Evolutionary conservation across 2,329 filamentous ascomycete species (phyloP), one percentile per base, ranked within the genome.

Genomic region (Fusarium sp.): DNA sequence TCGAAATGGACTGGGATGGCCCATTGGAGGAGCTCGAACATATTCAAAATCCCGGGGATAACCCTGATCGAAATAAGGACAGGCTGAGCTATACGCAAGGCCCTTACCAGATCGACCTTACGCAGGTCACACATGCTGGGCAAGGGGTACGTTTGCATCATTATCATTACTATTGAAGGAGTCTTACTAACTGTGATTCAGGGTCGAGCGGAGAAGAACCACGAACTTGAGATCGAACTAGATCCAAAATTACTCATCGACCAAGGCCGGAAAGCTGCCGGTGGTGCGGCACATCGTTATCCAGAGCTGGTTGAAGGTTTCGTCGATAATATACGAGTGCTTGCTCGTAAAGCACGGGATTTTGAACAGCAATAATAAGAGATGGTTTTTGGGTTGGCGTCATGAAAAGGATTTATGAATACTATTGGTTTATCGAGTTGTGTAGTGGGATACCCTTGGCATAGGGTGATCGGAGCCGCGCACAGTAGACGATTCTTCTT

Each of bases 51-150:
- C 80, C 72, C 69, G 79, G 58, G 71, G 84, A 76, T 75, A 82
- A 75, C 28, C 82, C 86, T 9, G 90, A 93, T 74, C 89, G 94
- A 9, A 90, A 89, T 73, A 99, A 99, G 80, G 94, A 99, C 79
- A 89, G 96, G 20, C 84, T 99, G 77, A 97, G 93, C 77, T 99
- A 99, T 81, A 90, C 87, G 12, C 97, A 98, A 78, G 87, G 94
- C 42, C 89, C 89, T 56, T 98, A 97, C 78, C 93, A 96, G 78
- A 87, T 99, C 72, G 96, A 99, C 80, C 83, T 99, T 53, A 99
- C 96, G 0, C 94, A 98, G 78, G 96, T 99, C 43, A 92, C 89
- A 13, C 86, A 85, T 51, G 76, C 74, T 27, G 79, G 77, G 9
- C 77, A 78, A 55, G 79, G 78, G 6, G 82, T 84, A 78, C 66